Evolutionary conservation across 1,284 basidiomycete genomes (phyloP), one percentile per base, ranked within the genome.

Genomic region (Erythrobasidium hasegawianum): DNA sequence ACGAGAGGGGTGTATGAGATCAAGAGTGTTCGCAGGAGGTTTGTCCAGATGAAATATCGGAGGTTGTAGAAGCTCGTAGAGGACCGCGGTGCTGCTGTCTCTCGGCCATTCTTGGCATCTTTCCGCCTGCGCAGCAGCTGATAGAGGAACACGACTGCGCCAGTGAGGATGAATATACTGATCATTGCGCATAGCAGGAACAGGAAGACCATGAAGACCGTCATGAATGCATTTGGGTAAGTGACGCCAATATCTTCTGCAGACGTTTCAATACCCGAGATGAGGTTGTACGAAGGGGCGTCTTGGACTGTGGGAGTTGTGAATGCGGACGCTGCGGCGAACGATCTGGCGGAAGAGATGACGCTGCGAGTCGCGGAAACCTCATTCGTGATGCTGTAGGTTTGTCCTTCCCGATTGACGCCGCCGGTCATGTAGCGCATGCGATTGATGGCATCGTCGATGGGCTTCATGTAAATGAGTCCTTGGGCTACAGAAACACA

Each of bases 371-470:
- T 55, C 2, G 82, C 76, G 70, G 88, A 83, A 16, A 82, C 84
- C 0, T 47, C 43, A 26, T 52, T 50, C 2, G 40, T 39, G 14
- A 39, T 67, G 70, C 84, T 83, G 3, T 88, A 83, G 18, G 83
- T 78, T 3, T 81, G 80, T 1, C 73, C 71, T 26, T 58, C 71
- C 39, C 49, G 59, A 68, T 70, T 61, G 41, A 43, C 53, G 1
- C 90, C 91, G 10, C 92, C 93, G 0, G 93, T 96, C 56, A 83
- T 80, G 68, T 84, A 81, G 20, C 94, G 86, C 84, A 95, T 88
- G 67, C 80, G 81, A 74, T 88, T 84, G 75, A 97, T 94, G 26
- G 88, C 86, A 33, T 78, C 75, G 76, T 97, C 90, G 57, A 97
- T 81, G 11, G 82, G 76, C 4, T 81, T 79, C 22, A 84, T 81